Evolutionary conservation across 768 basidiomycete genomes (phyloP).

Genomic region (Collybia mongolica): DNA sequence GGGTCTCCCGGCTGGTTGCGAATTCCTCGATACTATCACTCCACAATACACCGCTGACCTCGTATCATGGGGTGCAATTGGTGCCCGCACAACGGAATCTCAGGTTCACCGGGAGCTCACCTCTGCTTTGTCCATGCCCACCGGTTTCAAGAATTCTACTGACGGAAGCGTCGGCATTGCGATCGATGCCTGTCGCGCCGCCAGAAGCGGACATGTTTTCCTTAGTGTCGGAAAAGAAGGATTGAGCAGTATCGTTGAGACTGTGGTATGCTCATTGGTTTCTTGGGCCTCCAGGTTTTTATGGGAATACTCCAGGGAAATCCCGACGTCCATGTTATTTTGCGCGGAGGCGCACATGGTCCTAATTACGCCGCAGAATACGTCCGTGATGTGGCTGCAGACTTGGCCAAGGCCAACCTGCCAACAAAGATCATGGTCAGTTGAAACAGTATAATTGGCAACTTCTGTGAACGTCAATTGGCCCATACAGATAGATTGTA

Average conservation of each 20-base stretch:
- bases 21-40: slow-evolving; percentile 75
- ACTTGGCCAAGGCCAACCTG: slow-evolving; percentile 78
- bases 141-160: slow-evolving; percentile 98
- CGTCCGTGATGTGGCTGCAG: slow-evolving; percentile 72
- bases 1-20: slow-evolving; percentile 94
- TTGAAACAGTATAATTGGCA: not conserved
- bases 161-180: slow-evolving; percentile 92
- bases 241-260: slow-evolving; percentile 92
- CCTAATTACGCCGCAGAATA: slow-evolving; percentile 86
- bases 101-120: slow-evolving; percentile 91
- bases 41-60: slow-evolving; percentile 90
- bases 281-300: slow-evolving; percentile 1
- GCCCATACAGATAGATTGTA: slow-evolving; percentile 80
- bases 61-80: slow-evolving; percentile 94
- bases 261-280: slow-evolving; percentile 51
- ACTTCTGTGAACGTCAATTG: not conserved
- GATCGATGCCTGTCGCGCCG: slow-evolving; percentile 93
- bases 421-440: slow-evolving; percentile 84
- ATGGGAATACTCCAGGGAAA: slow-evolving; percentile 58
- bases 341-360: slow-evolving; percentile 86
- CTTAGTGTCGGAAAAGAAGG: slow-evolving; percentile 97
- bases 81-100: slow-evolving; percentile 88
- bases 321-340: slow-evolving; percentile 89
- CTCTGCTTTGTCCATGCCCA: slow-evolving; percentile 89
- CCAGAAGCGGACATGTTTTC: slow-evolving; percentile 90